Evolutionary conservation across 345 rosid species (phyloP).

Genomic region (Euphorbia tirucalli): DNA sequence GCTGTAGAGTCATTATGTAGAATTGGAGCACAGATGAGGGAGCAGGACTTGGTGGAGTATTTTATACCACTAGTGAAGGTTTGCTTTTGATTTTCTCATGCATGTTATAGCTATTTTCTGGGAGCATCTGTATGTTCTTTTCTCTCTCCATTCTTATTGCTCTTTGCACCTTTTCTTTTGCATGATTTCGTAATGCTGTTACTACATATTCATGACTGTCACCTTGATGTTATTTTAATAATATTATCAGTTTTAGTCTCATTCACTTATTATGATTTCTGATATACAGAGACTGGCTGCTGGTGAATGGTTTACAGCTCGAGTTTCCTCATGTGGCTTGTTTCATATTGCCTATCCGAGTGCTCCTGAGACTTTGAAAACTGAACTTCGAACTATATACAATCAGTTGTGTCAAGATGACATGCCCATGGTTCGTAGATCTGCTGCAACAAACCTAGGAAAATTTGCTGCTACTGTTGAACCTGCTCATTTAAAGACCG

Average conservation of each 20-base stretch:
- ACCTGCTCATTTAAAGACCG: constrained; percentile 70
- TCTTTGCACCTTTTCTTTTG: neutral
- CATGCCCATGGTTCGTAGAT: constrained; percentile 98
- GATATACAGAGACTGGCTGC: constrained; percentile 73
- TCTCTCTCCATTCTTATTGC: neutral
- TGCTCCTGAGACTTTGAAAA: constrained; percentile 69
- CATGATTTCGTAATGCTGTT: neutral
- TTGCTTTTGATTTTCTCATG: constrained; percentile 19
- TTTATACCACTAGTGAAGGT: constrained; percentile 87
- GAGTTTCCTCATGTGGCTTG: constrained; percentile 89
- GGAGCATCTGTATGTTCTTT: neutral
- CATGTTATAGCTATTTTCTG: neutral
- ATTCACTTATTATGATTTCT: neutral
- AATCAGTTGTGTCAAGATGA: constrained; percentile 92
- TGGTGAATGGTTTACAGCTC: constrained; percentile 98
- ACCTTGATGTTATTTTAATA: neutral
- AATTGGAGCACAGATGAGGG: constrained; percentile 91
- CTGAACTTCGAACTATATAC: constrained; percentile 66
- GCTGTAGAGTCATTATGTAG: constrained; percentile 80
- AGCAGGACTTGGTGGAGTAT: constrained; percentile 66
- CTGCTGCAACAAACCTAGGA: constrained; percentile 90
- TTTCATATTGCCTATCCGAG: constrained; percentile 89
- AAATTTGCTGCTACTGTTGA: constrained; percentile 96
- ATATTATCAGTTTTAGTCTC: neutral
- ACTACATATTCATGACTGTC: neutral